Evolutionary conservation across 495 filamentous ascomycete genomes (phyloP), one percentile per base, ranked within the genome.

Genomic region (Podospora tetraspora): DNA sequence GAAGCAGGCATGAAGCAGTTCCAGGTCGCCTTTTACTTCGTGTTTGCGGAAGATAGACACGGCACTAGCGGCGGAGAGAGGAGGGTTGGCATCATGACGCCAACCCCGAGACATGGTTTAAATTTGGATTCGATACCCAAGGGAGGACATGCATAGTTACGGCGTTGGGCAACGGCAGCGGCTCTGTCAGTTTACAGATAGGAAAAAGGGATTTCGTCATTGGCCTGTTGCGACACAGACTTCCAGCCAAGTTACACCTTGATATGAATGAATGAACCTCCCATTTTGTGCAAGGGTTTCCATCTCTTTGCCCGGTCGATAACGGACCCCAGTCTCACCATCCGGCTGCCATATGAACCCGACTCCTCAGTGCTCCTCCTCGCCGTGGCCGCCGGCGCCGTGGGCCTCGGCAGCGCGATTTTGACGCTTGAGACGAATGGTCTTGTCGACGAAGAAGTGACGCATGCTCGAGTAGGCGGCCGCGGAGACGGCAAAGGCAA

Each of bases 401-500:
- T 73, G 63, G 30, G 68, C 52, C 21, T 83, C 80, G 27, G 79
- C 76, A 29, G 79, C 78, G 66, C 83, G 81, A 70, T 82, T 81
- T 75, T 87, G 83, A 61, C 87, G 81, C 66, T 77, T 79, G 64
- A 98, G 88, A 76, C 95, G 90, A 74, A 99, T 89, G 71, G 90
- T 94, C 86, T 95, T 97, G 86, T 99, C 95, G 74, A 87, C 85
- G 67, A 86, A 79, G 72, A 99, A 83, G 84, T 97, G 97, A 70
- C 90, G 87, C 78, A 78, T 71, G 82, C 91, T 83, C 24, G 93
- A 92, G 86, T 93, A 97, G 76, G 82, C 71, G 67, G 91, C 96
- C 72, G 91, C 92, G 74, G 82, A 71, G 62, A 87, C 74, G 67
- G 84, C 85, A 57, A 86, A 82, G 80, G 82, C 88, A 71, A 97